Base-by-base conservation (phyloP, 169 alveolate genomes). In the Eimeria sp. region DNA sequence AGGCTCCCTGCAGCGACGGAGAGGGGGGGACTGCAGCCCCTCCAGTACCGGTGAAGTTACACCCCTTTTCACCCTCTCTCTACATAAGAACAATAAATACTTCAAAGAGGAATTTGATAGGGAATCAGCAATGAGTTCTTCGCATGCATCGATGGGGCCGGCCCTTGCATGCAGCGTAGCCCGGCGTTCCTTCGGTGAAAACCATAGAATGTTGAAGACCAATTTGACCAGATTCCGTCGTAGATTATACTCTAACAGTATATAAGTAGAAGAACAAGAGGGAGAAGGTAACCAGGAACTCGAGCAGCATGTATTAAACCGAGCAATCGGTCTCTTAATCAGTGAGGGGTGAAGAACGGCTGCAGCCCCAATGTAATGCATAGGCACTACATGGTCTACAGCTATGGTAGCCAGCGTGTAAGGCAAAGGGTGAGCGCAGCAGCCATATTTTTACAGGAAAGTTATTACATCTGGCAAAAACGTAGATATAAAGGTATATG, bases 331-430 rank as follows among this genome's bases (percentile, higher is more conserved):
- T 43, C 88, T 52, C 40, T 27, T 1, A 46, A 43, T 74, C 49
- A 58, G 52, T 56, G 90, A 82, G 90, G 90, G 90, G 90, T 82
- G 90, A 82, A 27, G 54, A 54, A 37, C 33, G 74, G 90, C 90
- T 82, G 90, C 90, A 82, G 90, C 90, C 90, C 90, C 90, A 49
- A 78, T 6, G 66, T 37, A 64, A 30, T n/a, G 20, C 80, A 60
- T 13, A 14, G 68, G 68, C n/a, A 11, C 68, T 4, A 25, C 68
- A 25, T 11, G 68, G 68, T 20, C 27, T 60, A 20, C n/a, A 10
- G 16, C 30, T n/a, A n/a, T n/a, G n/a, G n/a, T n/a, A n/a, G n/a
- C n/a, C n/a, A n/a, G n/a, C n/a, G n/a, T n/a, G n/a, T n/a, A n/a
- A n/a, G n/a, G n/a, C n/a, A n/a, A n/a, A n/a, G n/a, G n/a, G n/a